A percentile compares a stretch with the other conserved stretches of the same genome.
These are phyloP conservation scores for Heterobasidion occidentale DNA, from an alignment of 1,284 basidiomycete species.

Conservation along the genomic window DNA sequence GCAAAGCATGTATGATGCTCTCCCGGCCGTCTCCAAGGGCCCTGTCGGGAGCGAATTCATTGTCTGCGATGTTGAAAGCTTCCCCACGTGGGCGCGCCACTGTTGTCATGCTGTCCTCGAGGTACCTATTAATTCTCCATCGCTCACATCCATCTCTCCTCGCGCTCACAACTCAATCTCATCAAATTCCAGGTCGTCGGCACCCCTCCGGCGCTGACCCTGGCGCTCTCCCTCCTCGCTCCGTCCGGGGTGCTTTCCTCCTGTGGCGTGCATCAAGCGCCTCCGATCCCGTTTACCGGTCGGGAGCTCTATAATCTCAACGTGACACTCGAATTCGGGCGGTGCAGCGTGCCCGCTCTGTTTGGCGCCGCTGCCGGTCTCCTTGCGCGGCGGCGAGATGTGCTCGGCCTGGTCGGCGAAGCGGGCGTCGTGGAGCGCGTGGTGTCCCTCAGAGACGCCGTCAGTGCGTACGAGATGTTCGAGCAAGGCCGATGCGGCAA, in stretches of 20 bases:
- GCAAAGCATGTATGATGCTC: conserved; percentile 41
- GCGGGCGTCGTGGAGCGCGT: conserved; percentile 52
- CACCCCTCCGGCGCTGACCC: conserved; percentile 56
- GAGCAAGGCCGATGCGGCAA: conserved; percentile 68
- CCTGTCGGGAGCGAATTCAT: conserved; percentile 32
- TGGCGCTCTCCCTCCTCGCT: conserved; percentile 73
- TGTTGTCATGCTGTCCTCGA: conserved; percentile 65
- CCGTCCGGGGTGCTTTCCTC: conserved; percentile 77
- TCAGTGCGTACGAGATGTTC: conserved; percentile 53
- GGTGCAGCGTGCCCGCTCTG: conserved; percentile 80
- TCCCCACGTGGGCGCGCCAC: conserved; percentile 18
- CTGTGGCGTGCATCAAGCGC: conserved; percentile 65
- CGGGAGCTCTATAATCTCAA: conserved; percentile 76
- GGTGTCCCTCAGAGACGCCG: conserved; percentile 47
- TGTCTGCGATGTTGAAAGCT: conserved; percentile 36
- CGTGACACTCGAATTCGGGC: conserved; percentile 73
- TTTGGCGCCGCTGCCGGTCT: conserved; percentile 69
- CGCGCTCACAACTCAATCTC: not conserved
- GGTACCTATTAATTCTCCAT: conserved; percentile 25
- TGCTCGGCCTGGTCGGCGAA: conserved; percentile 38
- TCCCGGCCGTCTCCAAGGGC: conserved; percentile 37
- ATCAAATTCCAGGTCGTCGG: conserved; percentile 64
- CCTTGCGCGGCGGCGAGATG: conserved; percentile 59
- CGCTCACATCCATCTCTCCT: not conserved
- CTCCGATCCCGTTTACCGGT: conserved; percentile 52